A percentile compares a stretch with the other conserved stretches of the same genome.
Evolutionary conservation across 2,329 filamentous ascomycete species (phyloP).

Genomic region (Colletotrichum gigasporum): DNA sequence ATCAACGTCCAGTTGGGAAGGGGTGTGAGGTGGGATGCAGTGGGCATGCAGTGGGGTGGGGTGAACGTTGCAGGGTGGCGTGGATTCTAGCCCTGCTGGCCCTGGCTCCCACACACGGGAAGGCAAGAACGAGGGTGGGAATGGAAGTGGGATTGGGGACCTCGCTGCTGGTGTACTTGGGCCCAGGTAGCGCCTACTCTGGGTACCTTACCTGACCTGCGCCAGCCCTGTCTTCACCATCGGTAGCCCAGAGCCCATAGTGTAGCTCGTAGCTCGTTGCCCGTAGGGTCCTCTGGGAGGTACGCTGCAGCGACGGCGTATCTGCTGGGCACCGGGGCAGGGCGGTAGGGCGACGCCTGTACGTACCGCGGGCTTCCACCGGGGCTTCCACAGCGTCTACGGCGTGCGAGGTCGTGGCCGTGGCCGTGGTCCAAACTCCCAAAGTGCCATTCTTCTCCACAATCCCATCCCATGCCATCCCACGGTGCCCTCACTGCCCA

Average conservation of each 20-base stretch:
- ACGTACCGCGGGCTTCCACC: conserved; percentile 11
- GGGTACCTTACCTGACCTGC: not conserved
- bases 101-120: conserved; percentile 17
- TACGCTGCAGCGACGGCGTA: too few relatives aligned
- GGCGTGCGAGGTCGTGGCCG: not conserved
- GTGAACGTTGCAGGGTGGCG: not conserved
- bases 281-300: too few relatives aligned
- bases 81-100: conserved; percentile 24
- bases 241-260: too few relatives aligned
- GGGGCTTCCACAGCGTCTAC: not conserved
- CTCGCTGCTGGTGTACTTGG: conserved; percentile 12
- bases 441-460: conserved; percentile 7
- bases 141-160: not conserved
- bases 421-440: not conserved
- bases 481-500: not conserved
- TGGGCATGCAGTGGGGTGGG: not conserved
- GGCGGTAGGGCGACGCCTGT: not conserved
- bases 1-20: not conserved
- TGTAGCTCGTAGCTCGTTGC: too few relatives aligned
- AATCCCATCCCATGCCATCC: not conserved
- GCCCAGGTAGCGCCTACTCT: not conserved
- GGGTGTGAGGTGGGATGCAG: not conserved
- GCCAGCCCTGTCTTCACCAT: too few relatives aligned
- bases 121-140: conserved; percentile 18
- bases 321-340: not conserved